Evolutionary conservation across 768 basidiomycete species (phyloP).

Genomic region (Pluteus cervinus): DNA sequence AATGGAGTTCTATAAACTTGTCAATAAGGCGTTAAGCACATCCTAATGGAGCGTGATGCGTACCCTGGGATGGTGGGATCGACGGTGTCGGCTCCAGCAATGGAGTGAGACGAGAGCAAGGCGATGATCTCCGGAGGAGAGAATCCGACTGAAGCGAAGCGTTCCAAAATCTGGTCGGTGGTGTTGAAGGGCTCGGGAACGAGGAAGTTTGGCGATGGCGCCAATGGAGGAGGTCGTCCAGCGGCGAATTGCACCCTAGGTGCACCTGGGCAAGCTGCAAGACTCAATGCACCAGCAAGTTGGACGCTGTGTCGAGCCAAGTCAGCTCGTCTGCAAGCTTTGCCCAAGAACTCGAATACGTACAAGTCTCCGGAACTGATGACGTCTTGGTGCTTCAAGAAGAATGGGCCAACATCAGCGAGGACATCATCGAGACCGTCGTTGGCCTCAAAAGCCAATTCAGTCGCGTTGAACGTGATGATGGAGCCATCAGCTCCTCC

Average conservation of each 20-base stretch:
- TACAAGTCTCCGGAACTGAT: slow-evolving; percentile 42
- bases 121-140: slow-evolving; percentile 29
- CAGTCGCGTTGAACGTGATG: slow-evolving; percentile 36
- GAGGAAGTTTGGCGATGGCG: slow-evolving; percentile 22
- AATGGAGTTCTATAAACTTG: slow-evolving; percentile 30
- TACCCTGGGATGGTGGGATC: slow-evolving; percentile 23
- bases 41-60: slow-evolving; percentile 23
- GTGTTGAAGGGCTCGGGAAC: slow-evolving; percentile 25
- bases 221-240: slow-evolving; percentile 27
- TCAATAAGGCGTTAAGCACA: slow-evolving; percentile 16
- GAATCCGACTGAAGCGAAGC: slow-evolving; percentile 31
- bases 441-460: slow-evolving; percentile 37
- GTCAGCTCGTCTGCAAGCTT: neutral
- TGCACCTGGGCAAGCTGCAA: slow-evolving; percentile 38
- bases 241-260: slow-evolving; percentile 35
- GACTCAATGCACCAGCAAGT: slow-evolving; percentile 38
- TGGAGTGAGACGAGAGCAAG: slow-evolving; percentile 25
- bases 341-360: slow-evolving; percentile 8
- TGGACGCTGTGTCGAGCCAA: slow-evolving; percentile 29
- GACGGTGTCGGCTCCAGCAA: slow-evolving; percentile 26
- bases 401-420: slow-evolving; percentile 26
- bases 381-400: slow-evolving; percentile 26
- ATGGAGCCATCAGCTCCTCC: slow-evolving; percentile 47
- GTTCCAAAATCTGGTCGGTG: slow-evolving; percentile 23
- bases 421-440: slow-evolving; percentile 37